phyloP scores from a whole-genome alignment of 140 eudicot genomes.

The Stevia rebaudiana region DNA sequence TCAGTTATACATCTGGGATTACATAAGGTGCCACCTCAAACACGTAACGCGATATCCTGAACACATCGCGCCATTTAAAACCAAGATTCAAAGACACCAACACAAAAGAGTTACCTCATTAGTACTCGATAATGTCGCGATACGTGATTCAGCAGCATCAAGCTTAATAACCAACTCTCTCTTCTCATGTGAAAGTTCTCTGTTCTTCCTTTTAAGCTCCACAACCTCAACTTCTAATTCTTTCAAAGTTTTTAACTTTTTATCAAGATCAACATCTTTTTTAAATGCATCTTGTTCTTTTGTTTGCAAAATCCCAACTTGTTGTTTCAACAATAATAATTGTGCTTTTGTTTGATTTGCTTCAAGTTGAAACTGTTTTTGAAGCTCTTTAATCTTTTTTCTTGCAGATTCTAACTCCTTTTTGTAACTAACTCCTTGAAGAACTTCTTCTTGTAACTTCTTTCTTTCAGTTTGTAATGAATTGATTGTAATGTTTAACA shows the following conservation, averaged over 20 bases:
- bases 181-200: slow-evolving; percentile 91
- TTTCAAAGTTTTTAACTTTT: slow-evolving; percentile 65
- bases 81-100: neutral
- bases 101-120: slow-evolving; percentile 60
- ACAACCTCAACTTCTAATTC: slow-evolving; percentile 75
- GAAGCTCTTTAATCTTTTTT: slow-evolving; percentile 77
- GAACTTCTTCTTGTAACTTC: slow-evolving; percentile 78
- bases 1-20: too few species aligned
- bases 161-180: slow-evolving; percentile 65
- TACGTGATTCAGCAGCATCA: slow-evolving; percentile 67
- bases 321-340: slow-evolving; percentile 80
- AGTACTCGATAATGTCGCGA: slow-evolving; percentile 56
- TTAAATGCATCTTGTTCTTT: slow-evolving; percentile 68
- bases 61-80: neutral
- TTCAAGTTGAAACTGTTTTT: slow-evolving; percentile 84
- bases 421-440: slow-evolving; percentile 45
- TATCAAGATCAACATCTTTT: slow-evolving; percentile 64
- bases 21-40: too few species aligned
- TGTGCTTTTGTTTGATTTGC: slow-evolving; percentile 94
- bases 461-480: slow-evolving; percentile 87
- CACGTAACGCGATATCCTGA: too few species aligned
- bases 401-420: slow-evolving; percentile 81
- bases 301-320: slow-evolving; percentile 74
- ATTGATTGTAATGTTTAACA: slow-evolving; percentile 69
- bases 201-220: slow-evolving; percentile 84